phyloP scores from a whole-genome alignment of 148 eudicot genomes.

The Persicaria tinctoria region DNA sequence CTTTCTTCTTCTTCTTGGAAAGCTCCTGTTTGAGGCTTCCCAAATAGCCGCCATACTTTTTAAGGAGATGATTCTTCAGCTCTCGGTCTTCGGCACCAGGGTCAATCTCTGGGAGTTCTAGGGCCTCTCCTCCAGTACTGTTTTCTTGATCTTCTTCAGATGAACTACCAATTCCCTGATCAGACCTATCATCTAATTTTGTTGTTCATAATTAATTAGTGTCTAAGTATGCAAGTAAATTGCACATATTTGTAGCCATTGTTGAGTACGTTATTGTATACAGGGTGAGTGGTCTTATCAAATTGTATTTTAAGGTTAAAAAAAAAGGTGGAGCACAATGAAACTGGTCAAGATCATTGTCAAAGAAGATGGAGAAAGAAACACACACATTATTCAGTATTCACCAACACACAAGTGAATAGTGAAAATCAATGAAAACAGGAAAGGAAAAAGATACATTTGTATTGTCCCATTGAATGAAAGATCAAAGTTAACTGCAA shows the following conservation, averaged over 20 bases:
- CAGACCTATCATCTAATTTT: conserved; percentile 59
- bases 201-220: too few species aligned
- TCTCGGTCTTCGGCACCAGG: conserved; percentile 93
- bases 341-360: too few species aligned
- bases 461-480: too few species aligned
- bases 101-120: conserved; percentile 63
- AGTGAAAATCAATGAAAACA: too few species aligned
- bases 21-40: conserved; percentile 91
- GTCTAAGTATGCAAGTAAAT: too few species aligned
- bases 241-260: too few species aligned
- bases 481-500: too few species aligned
- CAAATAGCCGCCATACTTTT: conserved; percentile 87
- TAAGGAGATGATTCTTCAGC: conserved; percentile 73
- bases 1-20: conserved; percentile 76
- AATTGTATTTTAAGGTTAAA: not conserved
- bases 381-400: too few species aligned
- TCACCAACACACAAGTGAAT: not conserved
- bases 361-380: too few species aligned
- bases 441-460: too few species aligned
- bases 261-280: too few species aligned
- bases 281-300: conserved; percentile 10
- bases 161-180: conserved; percentile 50
- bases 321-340: too few species aligned
- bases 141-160: conserved; percentile 87
- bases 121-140: conserved; percentile 68